phyloP scores from a whole-genome alignment of 2,329 filamentous ascomycete genomes.

The Xylaria sp. region DNA sequence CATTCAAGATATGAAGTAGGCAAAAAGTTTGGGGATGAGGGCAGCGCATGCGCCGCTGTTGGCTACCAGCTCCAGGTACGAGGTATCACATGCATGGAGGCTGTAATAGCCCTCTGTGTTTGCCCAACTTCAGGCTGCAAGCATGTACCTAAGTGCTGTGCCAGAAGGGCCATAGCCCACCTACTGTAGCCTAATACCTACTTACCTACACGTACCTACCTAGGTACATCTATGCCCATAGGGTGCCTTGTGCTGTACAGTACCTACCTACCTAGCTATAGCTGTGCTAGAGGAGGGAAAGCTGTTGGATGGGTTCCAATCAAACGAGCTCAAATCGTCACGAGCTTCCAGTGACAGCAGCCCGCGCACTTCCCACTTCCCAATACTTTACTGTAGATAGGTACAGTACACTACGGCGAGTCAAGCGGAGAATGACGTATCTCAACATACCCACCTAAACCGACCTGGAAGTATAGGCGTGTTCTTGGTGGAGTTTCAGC shows the following conservation, averaged over 20 bases:
- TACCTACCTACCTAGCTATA: background rate
- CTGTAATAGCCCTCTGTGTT: background rate
- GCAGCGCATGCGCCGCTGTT: background rate
- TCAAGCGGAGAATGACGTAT: constrained; percentile 25
- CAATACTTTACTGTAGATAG: no score
- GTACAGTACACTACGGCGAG: background rate
- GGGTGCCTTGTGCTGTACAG: no score
- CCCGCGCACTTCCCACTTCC: no score
- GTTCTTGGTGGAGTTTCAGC: background rate
- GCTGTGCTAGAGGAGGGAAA: constrained; percentile 1
- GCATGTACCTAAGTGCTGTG: background rate
- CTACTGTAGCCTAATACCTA: no score
- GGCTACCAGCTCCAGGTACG: background rate
- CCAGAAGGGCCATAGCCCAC: no score
- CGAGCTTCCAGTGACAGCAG: no score
- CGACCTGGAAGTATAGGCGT: background rate
- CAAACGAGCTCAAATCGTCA: background rate
- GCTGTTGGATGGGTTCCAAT: background rate
- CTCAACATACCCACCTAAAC: no score
- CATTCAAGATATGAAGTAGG: no score
- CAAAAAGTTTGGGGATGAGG: background rate
- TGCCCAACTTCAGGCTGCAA: background rate
- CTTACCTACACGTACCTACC: background rate
- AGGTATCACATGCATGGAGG: background rate
- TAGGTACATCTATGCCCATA: no score